Conservation (phyloP, 805 yeast genomes). For the Kluyveromyces wickerhamii region DNA sequence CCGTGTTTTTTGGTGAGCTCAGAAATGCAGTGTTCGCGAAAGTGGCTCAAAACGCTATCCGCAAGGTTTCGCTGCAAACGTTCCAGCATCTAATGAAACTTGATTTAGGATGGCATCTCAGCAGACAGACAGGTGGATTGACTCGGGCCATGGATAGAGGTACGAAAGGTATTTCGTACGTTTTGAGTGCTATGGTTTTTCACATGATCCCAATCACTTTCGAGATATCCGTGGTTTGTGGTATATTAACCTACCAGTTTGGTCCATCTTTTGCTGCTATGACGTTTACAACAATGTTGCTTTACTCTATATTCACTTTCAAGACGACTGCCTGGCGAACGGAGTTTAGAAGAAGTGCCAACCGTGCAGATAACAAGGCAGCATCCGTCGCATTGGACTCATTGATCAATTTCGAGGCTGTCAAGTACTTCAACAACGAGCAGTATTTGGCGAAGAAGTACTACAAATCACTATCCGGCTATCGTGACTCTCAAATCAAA, state of each 20-base stretch:
- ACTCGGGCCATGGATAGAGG: slow-evolving; percentile 97
- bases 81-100: slow-evolving; percentile 74
- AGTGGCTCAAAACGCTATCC: slow-evolving; percentile 91
- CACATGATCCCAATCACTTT: slow-evolving; percentile 89
- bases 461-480: slow-evolving; percentile 61
- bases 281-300: slow-evolving; percentile 79
- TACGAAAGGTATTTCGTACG: slow-evolving; percentile 93
- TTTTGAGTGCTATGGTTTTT: slow-evolving; percentile 92
- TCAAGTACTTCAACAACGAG: slow-evolving; percentile 91
- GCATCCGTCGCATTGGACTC: slow-evolving; percentile 93
- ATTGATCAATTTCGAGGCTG: slow-evolving; percentile 87
- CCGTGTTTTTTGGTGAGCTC: slow-evolving; percentile 89
- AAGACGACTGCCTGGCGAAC: slow-evolving; percentile 96
- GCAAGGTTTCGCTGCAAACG: slow-evolving; percentile 81
- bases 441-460: slow-evolving; percentile 69
- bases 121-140: slow-evolving; percentile 91
- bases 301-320: slow-evolving; percentile 81
- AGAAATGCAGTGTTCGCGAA: slow-evolving; percentile 93
- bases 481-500: slow-evolving; percentile 62
- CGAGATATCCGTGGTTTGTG: slow-evolving; percentile 89
- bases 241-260: slow-evolving; percentile 86
- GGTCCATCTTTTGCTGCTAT: slow-evolving; percentile 86
- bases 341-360: slow-evolving; percentile 78
- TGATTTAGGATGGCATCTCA: slow-evolving; percentile 83
- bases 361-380: slow-evolving; percentile 91